Base-by-base conservation (phyloP, 139 green algal species). In the Pleodorina starrii region DNA sequence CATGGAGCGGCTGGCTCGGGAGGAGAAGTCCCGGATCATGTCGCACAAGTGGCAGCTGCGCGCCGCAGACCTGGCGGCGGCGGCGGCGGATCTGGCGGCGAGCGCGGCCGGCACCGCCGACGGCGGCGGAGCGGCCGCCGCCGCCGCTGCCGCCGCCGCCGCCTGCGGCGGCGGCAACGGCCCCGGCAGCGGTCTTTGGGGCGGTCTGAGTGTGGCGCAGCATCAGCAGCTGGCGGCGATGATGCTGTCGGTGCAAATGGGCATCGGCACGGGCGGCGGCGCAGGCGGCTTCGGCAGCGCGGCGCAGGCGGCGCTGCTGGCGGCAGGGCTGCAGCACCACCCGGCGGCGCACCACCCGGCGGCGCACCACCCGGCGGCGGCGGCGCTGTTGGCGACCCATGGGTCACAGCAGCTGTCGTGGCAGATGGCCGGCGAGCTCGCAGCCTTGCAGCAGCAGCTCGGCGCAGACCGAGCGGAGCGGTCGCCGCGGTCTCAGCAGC, bases 211-310 rank as follows among this genome's bases (percentile, higher is more conserved):
- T 35, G 79, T 57, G 23, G 35, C 42, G 57, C 79, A 86, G 79
- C 79, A 86, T 57, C 79, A 86, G 54, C 57, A 75, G 59, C 79
- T 86, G 40, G 79, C 79, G 23, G 79, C 79, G 12, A 32, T 59
- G 57, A 51, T 75, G 25, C 57, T 76, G 38, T 69, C 50, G 12
- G 19, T n/a, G 12, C 57, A 44, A 1, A 75, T 75, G 79, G 77
- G 54, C 1, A 46, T 72, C 3, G 75, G 75, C 75, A 68, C 48
- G n/a, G 77, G 50, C 17, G 48, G 50, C 12, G 50, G 32, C 0
- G 77, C 77, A 17, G 77, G 79, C 11, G 57, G 40, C 5, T 51
- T 51, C 29, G 57, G 79, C 79, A 27, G n/a, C 27, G 51, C 77
- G 36, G 77, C 77, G 51, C 51, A 73, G 77, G 77, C 76, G 76